Evolutionary conservation across 805 yeast genomes (phyloP), one percentile per base, ranked within the genome.

Genomic region (Brettanomyces anomalus): DNA sequence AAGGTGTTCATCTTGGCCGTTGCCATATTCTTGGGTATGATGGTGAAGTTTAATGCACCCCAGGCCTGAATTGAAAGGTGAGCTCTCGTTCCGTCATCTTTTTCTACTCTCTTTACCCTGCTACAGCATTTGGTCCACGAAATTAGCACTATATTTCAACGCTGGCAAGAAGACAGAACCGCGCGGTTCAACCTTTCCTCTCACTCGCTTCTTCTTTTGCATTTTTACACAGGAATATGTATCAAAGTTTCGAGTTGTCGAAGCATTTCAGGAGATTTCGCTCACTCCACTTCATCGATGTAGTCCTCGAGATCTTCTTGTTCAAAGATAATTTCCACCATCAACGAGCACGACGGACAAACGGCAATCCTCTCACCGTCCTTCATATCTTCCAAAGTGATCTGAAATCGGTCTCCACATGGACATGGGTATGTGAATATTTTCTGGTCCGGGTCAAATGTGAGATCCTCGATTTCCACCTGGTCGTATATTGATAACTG

Each of bases 361-460:
- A 90, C 94, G 0, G 98, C 98, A 26, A 87, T 79, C 47, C 87
- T 88, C 53, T 86, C 94, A 7, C 97, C 98, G 52, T 88, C 96
- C 47, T 71, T 68, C 61, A 93, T 69, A 58, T 93, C 98, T 53
- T 83, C 93, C 40, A 88, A 69, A 26, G 77, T 70, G 21, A 93
- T 85, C 57, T 90, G 95, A 64, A 93, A 93, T 56, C 79, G 72
- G 62, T 93, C 98, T 8, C 98, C 98, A 63, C 98, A 93, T 1
- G 98, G 98, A 69, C 98, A 93, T 4, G 98, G 98, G 55, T 89
- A 90, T 40, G 87, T 83, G 64, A 89, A 86, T 20, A 86, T 64
- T 60, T 84, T 88, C 13, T 84, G 77, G n/a, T 67, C 70, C 3
- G 89, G 77, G 60, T 93, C 97, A 59, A 77, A 93, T 3, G 88